Evolutionary conservation across 768 basidiomycete species (phyloP), one percentile per base, ranked within the genome.

Genomic region (Scleroderma citrinum): DNA sequence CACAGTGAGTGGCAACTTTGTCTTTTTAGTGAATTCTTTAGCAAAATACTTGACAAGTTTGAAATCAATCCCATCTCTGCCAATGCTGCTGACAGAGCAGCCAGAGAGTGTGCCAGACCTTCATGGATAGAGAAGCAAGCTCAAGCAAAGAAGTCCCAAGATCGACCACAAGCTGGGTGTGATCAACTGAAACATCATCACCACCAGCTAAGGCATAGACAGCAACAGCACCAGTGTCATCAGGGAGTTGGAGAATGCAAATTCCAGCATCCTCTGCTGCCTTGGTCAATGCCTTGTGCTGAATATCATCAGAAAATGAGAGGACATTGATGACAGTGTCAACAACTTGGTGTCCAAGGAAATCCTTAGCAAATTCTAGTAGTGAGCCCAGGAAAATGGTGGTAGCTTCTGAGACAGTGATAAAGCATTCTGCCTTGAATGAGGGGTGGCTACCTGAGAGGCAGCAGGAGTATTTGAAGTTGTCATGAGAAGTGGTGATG

Each of bases 21-120:
- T 93, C 73, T 96, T 99, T 71, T 97, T 98, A 42, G 88, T 89
- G 68, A 99, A 99, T 55, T 99, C 95, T 63, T 92, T 83, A 45
- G 88, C 83, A 66, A 99, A 96, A 74, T 88, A 89, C 52, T 86
- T 85, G 71, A 96, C 82, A 36, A 97, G 76, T 61, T 83, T 80
- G 51, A 81, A 79, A 69, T 92, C 90, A 59, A 94, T 81, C 50
- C 78, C 75, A 55, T 87, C 78, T 0, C 85, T 87, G 5, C 84
- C 82, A 39, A 85, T 63, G 8, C 65, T 63, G 2, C 68, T 17
- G 72, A 67, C 7, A 76, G 70, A 0, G 78, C 73, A 4, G 79
- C 79, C 26, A 92, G 69, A 47, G 80, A 67, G 60, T 83, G 77
- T 5, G 79, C 76, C 50, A 92, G 79, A n/a, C 88, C 85, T 29